Evolutionary conservation across 805 yeast genomes (phyloP), one percentile per base, ranked within the genome.

Genomic region (Barnettozyma wickerhamii): DNA sequence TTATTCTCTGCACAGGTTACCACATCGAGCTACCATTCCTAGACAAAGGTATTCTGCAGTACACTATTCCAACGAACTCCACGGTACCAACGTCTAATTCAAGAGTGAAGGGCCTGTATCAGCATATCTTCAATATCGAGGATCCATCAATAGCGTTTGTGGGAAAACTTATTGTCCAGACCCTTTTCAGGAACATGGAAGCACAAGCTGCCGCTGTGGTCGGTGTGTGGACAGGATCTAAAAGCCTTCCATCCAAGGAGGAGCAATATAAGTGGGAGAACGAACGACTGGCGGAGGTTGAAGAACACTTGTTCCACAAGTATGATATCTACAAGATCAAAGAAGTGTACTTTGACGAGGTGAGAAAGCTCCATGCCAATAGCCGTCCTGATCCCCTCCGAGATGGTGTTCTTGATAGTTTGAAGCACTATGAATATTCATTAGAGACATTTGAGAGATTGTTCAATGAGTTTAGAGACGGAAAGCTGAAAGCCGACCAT

Each of bases 171-270:
- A 18, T 69, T 2, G 65, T 75, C 1, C 68, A 71, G 2, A 51
- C 72, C 19, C 65, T 69, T 46, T 75, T 74, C 60, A 71, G 72
- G 37, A 64, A 72, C 13, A 71, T 74, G 47, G 82, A 77, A 49
- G 62, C 71, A 2, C 59, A 65, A 35, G 75, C 78, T 2, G 72
- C 77, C n/a, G 78, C 79, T 0, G 60, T 76, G 37, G 75, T 77
- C 13, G 81, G 81, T n/a, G 71, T 74, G 4, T 76, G 79, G 77
- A 62, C 76, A 2, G 66, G 66, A 13, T 59, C 60, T 21, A 58
- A 53, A 19, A 12, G 46, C 10, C 52, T 74, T 19, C 80, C 81
- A 1, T 32, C 65, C 0, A 45, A 52, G 13, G 63, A 63, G 20
- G 71, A 66, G 19, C 77, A 72, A 50, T 41, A 39, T 15, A 42